These are phyloP conservation scores for Diaporthe aspalathi DNA, from an alignment of 2,329 filamentous ascomycete species.

Conservation along the genomic window DNA sequence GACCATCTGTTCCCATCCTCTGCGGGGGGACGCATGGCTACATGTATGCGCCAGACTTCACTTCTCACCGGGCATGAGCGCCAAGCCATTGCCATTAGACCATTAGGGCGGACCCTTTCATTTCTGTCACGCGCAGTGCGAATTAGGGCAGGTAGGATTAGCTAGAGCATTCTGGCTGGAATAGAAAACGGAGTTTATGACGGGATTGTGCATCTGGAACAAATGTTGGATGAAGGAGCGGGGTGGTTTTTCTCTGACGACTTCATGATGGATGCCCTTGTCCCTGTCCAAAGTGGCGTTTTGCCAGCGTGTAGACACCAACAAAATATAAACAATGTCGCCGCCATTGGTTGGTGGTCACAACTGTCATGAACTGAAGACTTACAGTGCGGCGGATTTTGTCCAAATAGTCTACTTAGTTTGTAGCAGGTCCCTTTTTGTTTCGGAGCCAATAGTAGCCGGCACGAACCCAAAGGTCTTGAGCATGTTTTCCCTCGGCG, in stretches of 20 bases:
- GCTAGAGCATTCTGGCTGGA: slow-evolving; percentile 2
- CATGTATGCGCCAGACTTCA: not conserved
- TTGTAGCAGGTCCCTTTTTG: not conserved
- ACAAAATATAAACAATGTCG: not conserved
- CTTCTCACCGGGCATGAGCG: not conserved
- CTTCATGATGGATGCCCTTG: slow-evolving; percentile 1
- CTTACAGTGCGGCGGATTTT: not conserved
- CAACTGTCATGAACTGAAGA: no score
- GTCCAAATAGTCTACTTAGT: not conserved
- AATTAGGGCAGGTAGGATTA: not conserved
- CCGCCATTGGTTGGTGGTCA: not conserved
- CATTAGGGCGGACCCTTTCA: slow-evolving; percentile 7
- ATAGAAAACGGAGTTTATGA: slow-evolving; percentile 9
- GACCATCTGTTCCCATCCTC: no score
- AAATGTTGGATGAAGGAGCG: not conserved
- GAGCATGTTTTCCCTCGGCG: not conserved
- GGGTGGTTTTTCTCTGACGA: not conserved
- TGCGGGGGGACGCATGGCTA: not conserved
- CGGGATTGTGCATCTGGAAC: not conserved
- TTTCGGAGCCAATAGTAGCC: accelerated
- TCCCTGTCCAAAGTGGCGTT: not conserved
- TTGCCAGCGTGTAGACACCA: slow-evolving; percentile 17
- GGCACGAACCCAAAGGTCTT: not conserved
- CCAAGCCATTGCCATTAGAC: slow-evolving; percentile 1
- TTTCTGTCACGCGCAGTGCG: not conserved